Evolutionary conservation across 805 yeast genomes (phyloP), one percentile per base, ranked within the genome.

Genomic region (Barnettozyma pratensis): DNA sequence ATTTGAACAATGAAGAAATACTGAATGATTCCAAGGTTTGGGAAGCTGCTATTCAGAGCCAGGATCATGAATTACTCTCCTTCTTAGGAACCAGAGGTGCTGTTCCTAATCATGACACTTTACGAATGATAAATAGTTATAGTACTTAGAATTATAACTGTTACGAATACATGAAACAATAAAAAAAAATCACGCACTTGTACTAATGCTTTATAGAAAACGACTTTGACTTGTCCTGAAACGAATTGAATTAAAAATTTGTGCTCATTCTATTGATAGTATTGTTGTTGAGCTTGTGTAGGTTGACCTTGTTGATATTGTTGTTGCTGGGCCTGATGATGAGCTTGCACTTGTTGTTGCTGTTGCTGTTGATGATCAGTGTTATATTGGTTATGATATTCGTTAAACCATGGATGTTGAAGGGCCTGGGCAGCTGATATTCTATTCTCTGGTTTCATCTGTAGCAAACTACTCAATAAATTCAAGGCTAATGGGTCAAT

Each of bases 371-470:
- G 19, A 19, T 27, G 41, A 27, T 42, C 46, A 8, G 35, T 19
- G 7, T 31, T 42, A 38, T 44, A 49, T 37, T 55, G 56, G 12
- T 66, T 68, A 48, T 80, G 73, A 30, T 78, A 83, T 58, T 88
- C 96, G 48, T 81, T 83, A 63, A 88, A 87, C 96, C 96, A 94
- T 5, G 97, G 95, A 67, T 92, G 98, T 56, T 79, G 69, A 50
- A 91, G 75, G 4, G 98, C 97, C 55, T 96, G 79, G 65, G 89
- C 89, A 48, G 99, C 99, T 59, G 95, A 85, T 57, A 94, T 85
- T 66, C 99, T 77, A 57, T 82, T 79, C 44, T 95, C 90, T n/a
- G 99, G 99, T 64, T 89, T 98, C 70, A 89, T 94, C 26, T 86
- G 83, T 51, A 94, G 74, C 63, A 94, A 72, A 51, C 81, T 81